phyloP scores from a whole-genome alignment of 106 monocot genomes.

The Gastrodia elata region DNA sequence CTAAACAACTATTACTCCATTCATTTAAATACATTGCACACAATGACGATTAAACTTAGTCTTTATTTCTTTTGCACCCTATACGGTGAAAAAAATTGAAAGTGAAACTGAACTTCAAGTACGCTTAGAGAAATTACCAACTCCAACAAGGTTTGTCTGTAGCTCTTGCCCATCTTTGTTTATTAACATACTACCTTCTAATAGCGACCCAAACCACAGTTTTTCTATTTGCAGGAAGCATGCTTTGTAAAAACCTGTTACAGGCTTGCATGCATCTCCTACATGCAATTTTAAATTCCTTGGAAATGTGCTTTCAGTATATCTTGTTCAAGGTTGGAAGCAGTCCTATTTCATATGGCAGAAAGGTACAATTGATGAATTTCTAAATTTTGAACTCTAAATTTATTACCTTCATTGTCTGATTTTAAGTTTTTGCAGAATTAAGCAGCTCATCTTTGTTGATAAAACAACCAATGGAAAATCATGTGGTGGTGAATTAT shows the following conservation, averaged over 20 bases:
- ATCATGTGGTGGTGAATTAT: neutral
- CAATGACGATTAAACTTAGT: constrained; percentile 42
- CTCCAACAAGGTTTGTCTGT: neutral
- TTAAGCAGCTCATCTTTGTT: no score
- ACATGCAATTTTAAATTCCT: neutral
- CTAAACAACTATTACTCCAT: constrained; percentile 17
- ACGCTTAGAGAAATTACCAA: neutral
- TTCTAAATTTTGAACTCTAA: neutral
- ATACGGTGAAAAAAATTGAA: neutral
- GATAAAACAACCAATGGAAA: no score
- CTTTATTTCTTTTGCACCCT: neutral
- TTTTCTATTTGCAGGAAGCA: neutral
- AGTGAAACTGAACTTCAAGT: neutral
- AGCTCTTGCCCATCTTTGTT: neutral
- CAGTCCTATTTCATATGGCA: neutral
- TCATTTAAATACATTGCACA: constrained; percentile 22
- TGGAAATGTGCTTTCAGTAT: neutral
- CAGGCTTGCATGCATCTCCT: neutral
- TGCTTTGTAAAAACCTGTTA: neutral
- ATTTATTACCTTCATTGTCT: neutral
- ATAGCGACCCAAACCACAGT: neutral
- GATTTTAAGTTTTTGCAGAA: neutral
- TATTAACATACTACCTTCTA: neutral
- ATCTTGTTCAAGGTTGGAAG: neutral
- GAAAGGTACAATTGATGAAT: neutral